These are phyloP conservation scores for Yarrowia phangngaensis DNA, from an alignment of 805 yeast species.

Conservation along the genomic window DNA sequence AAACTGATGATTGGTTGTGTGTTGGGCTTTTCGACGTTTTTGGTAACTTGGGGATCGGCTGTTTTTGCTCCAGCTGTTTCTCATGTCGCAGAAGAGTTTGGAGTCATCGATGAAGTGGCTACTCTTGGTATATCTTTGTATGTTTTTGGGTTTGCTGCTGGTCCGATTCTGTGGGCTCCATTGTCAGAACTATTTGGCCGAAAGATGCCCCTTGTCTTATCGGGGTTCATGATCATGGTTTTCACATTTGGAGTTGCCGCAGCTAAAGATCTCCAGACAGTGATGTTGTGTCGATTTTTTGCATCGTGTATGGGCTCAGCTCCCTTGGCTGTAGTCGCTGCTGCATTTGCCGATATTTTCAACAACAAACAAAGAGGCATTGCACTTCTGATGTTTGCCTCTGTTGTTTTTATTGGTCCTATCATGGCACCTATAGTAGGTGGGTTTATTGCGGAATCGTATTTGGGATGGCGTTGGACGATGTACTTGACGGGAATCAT, in stretches of 20 bases:
- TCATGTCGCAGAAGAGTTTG: constrained; percentile 49
- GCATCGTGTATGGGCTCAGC: constrained; percentile 82
- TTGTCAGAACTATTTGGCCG: constrained; percentile 76
- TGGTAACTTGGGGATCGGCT: constrained; percentile 76
- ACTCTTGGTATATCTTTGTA: constrained; percentile 72
- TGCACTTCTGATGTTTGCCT: constrained; percentile 66
- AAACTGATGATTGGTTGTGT: constrained; percentile 47
- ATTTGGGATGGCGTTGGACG: constrained; percentile 85
- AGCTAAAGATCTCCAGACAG: constrained; percentile 73
- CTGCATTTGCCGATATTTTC: constrained; percentile 79
- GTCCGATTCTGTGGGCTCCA: constrained; percentile 90
- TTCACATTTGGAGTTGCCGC: constrained; percentile 73
- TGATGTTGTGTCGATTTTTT: constrained; percentile 73
- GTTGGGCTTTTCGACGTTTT: constrained; percentile 50
- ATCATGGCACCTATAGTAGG: constrained; percentile 77
- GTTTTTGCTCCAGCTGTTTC: constrained; percentile 62
- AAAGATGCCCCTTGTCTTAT: constrained; percentile 53
- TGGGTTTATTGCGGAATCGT: constrained; percentile 57
- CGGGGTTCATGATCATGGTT: constrained; percentile 53
- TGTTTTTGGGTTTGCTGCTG: constrained; percentile 91
- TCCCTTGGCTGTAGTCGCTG: constrained; percentile 81
- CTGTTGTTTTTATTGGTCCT: constrained; percentile 77
- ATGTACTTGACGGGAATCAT: constrained; percentile 64
- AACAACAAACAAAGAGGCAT: constrained; percentile 63
- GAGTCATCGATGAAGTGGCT: constrained; percentile 64